These are phyloP conservation scores for Codiaeum variegatum DNA, from an alignment of 441 rosid species.

Conservation along the genomic window DNA sequence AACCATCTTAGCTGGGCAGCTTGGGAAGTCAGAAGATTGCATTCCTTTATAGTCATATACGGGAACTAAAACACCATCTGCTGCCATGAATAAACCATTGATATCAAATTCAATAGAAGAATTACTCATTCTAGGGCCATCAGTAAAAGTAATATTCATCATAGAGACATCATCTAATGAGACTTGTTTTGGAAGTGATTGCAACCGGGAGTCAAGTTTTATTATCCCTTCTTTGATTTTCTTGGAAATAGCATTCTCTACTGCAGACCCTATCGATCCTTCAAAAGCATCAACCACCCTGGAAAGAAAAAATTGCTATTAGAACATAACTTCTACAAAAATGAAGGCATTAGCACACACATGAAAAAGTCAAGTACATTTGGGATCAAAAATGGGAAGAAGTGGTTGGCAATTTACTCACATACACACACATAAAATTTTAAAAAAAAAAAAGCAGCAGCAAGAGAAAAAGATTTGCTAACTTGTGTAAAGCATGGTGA, in stretches of 20 bases:
- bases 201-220: constrained; percentile 56
- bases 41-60: constrained; percentile 19
- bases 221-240: constrained; percentile 53
- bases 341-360: neutral
- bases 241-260: constrained; percentile 51
- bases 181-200: constrained; percentile 60
- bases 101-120: constrained; percentile 57
- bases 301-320: constrained; percentile 18
- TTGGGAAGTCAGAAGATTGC: constrained; percentile 27
- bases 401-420: neutral
- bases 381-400: neutral
- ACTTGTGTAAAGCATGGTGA: neutral
- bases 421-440: neutral
- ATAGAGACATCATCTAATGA: constrained; percentile 48
- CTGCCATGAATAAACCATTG: constrained; percentile 52
- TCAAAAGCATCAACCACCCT: constrained; percentile 71
- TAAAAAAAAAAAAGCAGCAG: neutral
- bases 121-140: constrained; percentile 45
- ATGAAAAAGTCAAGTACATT: neutral
- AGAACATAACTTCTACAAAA: neutral
- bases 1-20: constrained; percentile 48
- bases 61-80: constrained; percentile 25
- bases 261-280: constrained; percentile 47
- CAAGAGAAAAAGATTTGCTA: too few species aligned
- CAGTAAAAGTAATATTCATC: constrained; percentile 60